A percentile compares a stretch with the other conserved stretches of the same genome.
Conservation (phyloP, 495 filamentous ascomycete species). For the Tuber umbilicatum region DNA sequence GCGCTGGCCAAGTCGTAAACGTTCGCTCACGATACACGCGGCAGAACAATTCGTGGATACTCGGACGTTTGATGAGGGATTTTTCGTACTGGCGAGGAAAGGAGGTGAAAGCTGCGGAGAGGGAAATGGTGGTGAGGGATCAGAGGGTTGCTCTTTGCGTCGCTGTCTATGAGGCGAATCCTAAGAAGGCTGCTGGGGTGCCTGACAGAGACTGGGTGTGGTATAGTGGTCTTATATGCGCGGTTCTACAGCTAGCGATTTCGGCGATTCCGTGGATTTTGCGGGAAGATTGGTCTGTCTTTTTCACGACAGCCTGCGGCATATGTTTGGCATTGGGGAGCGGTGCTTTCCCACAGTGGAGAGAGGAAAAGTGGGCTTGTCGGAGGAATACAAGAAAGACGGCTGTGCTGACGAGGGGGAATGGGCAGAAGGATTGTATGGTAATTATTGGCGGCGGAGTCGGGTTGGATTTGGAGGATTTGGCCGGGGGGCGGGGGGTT, state of each 20-base stretch:
- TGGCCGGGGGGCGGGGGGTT: conserved; percentile 41
- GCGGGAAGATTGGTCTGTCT: conserved; percentile 46
- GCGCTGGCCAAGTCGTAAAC: conserved; percentile 46
- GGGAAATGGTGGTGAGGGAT: background rate
- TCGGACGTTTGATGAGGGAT: conserved; percentile 50
- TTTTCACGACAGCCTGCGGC: conserved; percentile 46
- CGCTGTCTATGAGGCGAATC: conserved; percentile 25
- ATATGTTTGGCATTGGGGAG: conserved; percentile 44
- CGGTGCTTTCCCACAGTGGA: conserved; percentile 48
- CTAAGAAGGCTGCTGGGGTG: conserved; percentile 6
- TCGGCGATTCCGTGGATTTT: conserved; percentile 47
- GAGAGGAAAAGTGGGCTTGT: conserved; percentile 50
- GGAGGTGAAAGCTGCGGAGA: conserved; percentile 3
- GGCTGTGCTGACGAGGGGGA: conserved; percentile 46
- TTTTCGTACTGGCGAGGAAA: conserved; percentile 38
- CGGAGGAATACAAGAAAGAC: conserved; percentile 40
- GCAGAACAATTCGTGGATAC: conserved; percentile 48
- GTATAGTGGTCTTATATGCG: conserved; percentile 42
- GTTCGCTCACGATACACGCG: conserved; percentile 44
- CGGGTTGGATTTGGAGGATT: conserved; percentile 49
- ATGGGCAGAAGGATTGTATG: conserved; percentile 47
- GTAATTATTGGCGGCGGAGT: conserved; percentile 44
- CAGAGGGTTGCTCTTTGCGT: conserved; percentile 21
- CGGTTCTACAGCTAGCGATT: conserved; percentile 48
- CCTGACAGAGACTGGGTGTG: conserved; percentile 41